Percentiles rank a stretch among this genome's conserved stretches.
Evolutionary conservation across 2,329 filamentous ascomycete species (phyloP).

Genomic region (Ceratocystis variospora): DNA sequence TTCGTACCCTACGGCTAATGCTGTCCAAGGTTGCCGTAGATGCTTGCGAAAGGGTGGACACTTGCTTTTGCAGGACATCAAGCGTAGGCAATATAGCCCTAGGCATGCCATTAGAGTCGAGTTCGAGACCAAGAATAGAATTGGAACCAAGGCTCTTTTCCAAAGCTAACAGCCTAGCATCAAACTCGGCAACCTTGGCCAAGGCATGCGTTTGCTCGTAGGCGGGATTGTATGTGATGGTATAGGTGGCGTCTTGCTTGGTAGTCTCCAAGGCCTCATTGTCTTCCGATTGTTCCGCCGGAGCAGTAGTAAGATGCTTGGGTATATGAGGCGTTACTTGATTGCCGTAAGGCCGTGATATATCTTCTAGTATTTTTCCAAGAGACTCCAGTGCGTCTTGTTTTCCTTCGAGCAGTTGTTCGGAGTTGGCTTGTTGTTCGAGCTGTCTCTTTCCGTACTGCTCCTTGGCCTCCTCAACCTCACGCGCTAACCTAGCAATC

Average conservation of each 20-base stretch:
- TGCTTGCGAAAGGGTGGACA: constrained; percentile 59
- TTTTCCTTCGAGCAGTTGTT: constrained; percentile 29
- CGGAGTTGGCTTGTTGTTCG: constrained; percentile 32
- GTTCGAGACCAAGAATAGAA: constrained; percentile 50
- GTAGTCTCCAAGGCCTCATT: constrained; percentile 21
- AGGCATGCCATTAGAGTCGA: constrained; percentile 41
- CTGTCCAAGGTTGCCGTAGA: constrained; percentile 60
- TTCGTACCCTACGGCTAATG: constrained; percentile 54
- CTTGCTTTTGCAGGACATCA: constrained; percentile 65
- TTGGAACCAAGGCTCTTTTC: constrained; percentile 73
- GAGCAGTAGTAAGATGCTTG: background rate
- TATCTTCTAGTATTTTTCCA: constrained; percentile 56
- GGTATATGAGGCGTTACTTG: constrained; percentile 10
- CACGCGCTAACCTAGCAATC: constrained; percentile 67
- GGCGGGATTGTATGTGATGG: constrained; percentile 47
- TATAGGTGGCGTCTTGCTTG: constrained; percentile 40
- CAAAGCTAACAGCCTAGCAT: constrained; percentile 61
- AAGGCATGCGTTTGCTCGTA: constrained; percentile 59
- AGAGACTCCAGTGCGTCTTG: constrained; percentile 52
- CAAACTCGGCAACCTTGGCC: constrained; percentile 74
- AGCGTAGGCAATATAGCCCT: constrained; percentile 70
- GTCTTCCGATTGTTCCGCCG: constrained; percentile 16
- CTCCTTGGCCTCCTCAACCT: constrained; percentile 60
- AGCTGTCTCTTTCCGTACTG: constrained; percentile 44
- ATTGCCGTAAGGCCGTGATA: constrained; percentile 31